Evolutionary conservation across 495 filamentous ascomycete genomes (phyloP).

Genomic region (Hypoxylon perforatum): DNA sequence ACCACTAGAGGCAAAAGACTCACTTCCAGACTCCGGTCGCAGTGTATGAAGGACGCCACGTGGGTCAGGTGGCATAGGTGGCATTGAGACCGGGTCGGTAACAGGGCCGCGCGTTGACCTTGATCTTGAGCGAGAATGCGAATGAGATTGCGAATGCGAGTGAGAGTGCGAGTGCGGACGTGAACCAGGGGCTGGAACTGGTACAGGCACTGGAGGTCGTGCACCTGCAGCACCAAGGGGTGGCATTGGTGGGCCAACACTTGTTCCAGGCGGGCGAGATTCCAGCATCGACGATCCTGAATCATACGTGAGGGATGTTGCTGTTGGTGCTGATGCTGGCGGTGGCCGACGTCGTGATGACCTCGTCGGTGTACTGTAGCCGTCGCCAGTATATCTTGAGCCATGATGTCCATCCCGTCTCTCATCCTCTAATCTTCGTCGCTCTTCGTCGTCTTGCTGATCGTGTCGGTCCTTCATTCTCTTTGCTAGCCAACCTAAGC

Average conservation of each 20-base stretch:
- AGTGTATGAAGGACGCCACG: slow-evolving; percentile 68
- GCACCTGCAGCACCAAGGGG: slow-evolving; percentile 53
- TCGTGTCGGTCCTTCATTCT: slow-evolving; percentile 71
- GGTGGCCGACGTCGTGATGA: slow-evolving; percentile 57
- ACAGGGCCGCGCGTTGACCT: slow-evolving; percentile 47
- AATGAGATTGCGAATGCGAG: slow-evolving; percentile 27
- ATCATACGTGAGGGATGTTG: slow-evolving; percentile 50
- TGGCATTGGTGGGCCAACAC: slow-evolving; percentile 51
- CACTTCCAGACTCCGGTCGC: slow-evolving; percentile 70
- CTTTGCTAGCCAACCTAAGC: slow-evolving; percentile 72
- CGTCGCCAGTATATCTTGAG: slow-evolving; percentile 68
- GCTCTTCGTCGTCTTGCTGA: slow-evolving; percentile 73
- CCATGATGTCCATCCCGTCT: slow-evolving; percentile 53
- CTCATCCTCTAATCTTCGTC: slow-evolving; percentile 64
- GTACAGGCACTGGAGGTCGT: slow-evolving; percentile 53
- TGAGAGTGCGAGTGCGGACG: slow-evolving; percentile 41
- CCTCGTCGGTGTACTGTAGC: slow-evolving; percentile 65
- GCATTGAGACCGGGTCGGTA: slow-evolving; percentile 55
- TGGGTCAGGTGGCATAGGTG: slow-evolving; percentile 63
- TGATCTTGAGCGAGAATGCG: slow-evolving; percentile 44
- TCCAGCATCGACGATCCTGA: slow-evolving; percentile 60
- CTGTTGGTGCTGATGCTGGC: slow-evolving; percentile 46
- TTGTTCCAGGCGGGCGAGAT: slow-evolving; percentile 41
- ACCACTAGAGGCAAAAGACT: slow-evolving; percentile 64
- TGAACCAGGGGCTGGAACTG: slow-evolving; percentile 30